Evolutionary conservation across 2,329 filamentous ascomycete species (phyloP), one percentile per base, ranked within the genome.

Genomic region (Fragosphaeria purpurea): DNA sequence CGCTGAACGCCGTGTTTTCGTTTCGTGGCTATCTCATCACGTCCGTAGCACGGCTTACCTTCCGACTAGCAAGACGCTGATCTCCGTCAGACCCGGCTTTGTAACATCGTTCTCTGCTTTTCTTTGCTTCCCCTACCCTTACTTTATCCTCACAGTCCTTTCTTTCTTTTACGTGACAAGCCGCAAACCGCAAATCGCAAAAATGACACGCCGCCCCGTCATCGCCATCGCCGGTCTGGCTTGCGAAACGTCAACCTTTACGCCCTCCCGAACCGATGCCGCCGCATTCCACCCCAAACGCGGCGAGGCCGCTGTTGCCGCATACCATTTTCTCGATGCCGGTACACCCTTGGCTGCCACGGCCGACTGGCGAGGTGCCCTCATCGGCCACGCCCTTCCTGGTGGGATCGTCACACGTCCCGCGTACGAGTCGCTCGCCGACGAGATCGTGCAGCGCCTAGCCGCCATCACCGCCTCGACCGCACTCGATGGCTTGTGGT

Each of bases 171-270:
- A 22, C 22, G 22, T 22, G 22, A 22, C 22, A 22, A 22, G 22
- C 22, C 22, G 22, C 22, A 22, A 37, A 37, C 7, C 7, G 35
- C 35, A 22, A 37, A 37, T 2, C 7, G 35, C 35, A 34, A 41
- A 41, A 33, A 55, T 51, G 46, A 42, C 44, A 7, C 46, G 40
- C 4, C 56, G 43, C 11, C 73, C 73, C 4, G 61, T 72, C 7
- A 74, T 78, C 47, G 73, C 69, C 4, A 67, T 77, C 46, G 73
- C 73, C 13, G 74, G 75, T 13, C 65, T 78, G 3, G 73, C 74
- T 34, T 76, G 73, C 58, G 75, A 78, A 56, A 77, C 72, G 2
- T 77, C 74, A 4, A 73, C 69, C 4, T 77, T 77, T 56, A 72
- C 72, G 5, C 72, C 73, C 2, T 70, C 73, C 0, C 68, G 72